These are phyloP conservation scores for Lactarius hengduanensis DNA, from an alignment of 768 basidiomycete species.

Conservation along the genomic window DNA sequence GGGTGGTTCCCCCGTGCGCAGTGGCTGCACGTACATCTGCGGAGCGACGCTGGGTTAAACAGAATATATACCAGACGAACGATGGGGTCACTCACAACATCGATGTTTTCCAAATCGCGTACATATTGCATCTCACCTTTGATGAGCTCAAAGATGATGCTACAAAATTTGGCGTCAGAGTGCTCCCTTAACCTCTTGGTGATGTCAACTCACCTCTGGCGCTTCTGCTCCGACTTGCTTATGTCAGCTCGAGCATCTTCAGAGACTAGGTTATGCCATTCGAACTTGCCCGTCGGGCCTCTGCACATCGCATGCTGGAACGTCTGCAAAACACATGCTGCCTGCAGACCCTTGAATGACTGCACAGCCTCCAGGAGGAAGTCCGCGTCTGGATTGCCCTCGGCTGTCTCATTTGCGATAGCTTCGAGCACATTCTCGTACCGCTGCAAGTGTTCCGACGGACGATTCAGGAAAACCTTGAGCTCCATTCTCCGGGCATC, in stretches of 20 bases:
- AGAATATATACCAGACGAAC: neutral
- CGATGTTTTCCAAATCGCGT: slow-evolving; percentile 85
- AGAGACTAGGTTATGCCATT: slow-evolving; percentile 87
- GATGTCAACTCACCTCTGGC: slow-evolving; percentile 66
- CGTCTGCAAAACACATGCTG: slow-evolving; percentile 77
- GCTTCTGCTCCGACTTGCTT: slow-evolving; percentile 72
- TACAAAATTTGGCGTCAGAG: slow-evolving; percentile 33
- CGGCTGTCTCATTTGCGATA: slow-evolving; percentile 77
- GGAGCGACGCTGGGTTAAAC: slow-evolving; percentile 7
- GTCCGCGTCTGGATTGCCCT: slow-evolving; percentile 78
- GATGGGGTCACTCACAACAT: slow-evolving; percentile 49
- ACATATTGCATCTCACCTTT: slow-evolving; percentile 96
- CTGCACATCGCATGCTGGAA: slow-evolving; percentile 90
- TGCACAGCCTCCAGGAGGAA: slow-evolving; percentile 81
- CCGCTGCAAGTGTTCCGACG: slow-evolving; percentile 78
- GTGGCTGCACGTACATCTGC: slow-evolving; percentile 79
- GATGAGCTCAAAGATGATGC: slow-evolving; percentile 92
- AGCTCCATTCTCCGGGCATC: slow-evolving; percentile 64
- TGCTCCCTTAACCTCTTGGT: neutral
- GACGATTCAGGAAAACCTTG: slow-evolving; percentile 76
- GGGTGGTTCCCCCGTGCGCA: slow-evolving; percentile 70
- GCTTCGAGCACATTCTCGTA: slow-evolving; percentile 86
- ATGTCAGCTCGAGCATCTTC: slow-evolving; percentile 60
- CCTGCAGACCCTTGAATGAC: slow-evolving; percentile 79
- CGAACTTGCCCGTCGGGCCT: slow-evolving; percentile 76